A percentile compares a stretch with the other conserved stretches of the same genome.
Conservation (phyloP, 2,329 filamentous ascomycete species). For the Sclerotinia nivalis region DNA sequence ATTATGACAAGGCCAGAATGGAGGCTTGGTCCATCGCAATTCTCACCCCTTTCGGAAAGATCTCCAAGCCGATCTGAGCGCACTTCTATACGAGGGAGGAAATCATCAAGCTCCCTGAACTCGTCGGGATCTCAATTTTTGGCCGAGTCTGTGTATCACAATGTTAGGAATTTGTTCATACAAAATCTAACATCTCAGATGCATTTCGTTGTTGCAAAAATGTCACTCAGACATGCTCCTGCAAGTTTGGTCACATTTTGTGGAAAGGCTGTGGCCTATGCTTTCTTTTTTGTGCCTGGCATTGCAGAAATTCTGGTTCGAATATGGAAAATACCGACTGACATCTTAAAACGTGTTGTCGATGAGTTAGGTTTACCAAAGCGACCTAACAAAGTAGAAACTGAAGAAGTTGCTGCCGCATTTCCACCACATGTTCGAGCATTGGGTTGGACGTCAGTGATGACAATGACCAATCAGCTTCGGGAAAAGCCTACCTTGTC, state of each 20-base stretch:
- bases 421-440: conserved; percentile 53
- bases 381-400: conserved; percentile 48
- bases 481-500: conserved; percentile 55
- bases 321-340: conserved; percentile 63
- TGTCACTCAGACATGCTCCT: conserved; percentile 62
- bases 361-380: conserved; percentile 61
- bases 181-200: conserved; percentile 71
- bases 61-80: conserved; percentile 40
- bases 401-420: conserved; percentile 41
- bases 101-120: conserved; percentile 54
- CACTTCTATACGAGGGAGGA: conserved; percentile 29
- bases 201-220: conserved; percentile 70
- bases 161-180: conserved; percentile 68
- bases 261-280: conserved; percentile 71
- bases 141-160: conserved; percentile 69
- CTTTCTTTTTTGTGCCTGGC: conserved; percentile 72
- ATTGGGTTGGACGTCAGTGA: conserved; percentile 62
- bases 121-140: conserved; percentile 66
- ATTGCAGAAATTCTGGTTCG: conserved; percentile 68
- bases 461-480: conserved; percentile 56
- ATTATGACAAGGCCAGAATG: conserved; percentile 74
- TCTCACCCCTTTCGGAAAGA: conserved; percentile 52
- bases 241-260: conserved; percentile 65
- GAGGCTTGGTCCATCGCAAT: conserved; percentile 60
- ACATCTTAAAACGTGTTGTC: conserved; percentile 61